Evolutionary conservation across 306 rosid genomes (phyloP), one percentile per base, ranked within the genome.

Genomic region (Morella rubra): DNA sequence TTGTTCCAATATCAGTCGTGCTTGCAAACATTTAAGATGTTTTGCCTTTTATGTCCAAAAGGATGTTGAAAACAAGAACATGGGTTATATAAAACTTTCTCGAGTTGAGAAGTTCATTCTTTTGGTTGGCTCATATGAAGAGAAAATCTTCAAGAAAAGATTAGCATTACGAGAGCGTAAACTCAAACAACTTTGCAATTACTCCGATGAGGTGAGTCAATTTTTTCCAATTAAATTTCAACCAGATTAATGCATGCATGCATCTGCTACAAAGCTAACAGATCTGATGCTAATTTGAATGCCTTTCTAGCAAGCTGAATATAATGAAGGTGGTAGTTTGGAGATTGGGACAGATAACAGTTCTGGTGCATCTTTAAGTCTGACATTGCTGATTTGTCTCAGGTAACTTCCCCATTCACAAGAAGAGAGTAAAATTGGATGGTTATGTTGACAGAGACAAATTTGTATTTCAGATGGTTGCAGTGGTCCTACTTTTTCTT

Each of bases 101-200:
- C 83, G 89, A 72, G 91, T 83, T 24, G 95, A 90, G 72, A 85
- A 68, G 3, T 90, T 88, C 65, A 75, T 86, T 61, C 88, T 83
- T 42, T 59, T 51, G 58, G 84, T 88, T 77, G 90, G 91, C 4
- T 1, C 74, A 0, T 74, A 75, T 42, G 96, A 90, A 73, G 92
- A 90, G 19, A 77, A 77, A 54, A 78, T 86, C 20, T 88, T 88
- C 45, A 72, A 42, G 44, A 90, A 58, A 83, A 83, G 91, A 80
- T 73, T 78, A 0, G 81, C 76, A 11, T n/a, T 84, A 2, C 64
- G 61, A 16, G 87, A 74, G 8, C 19, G 46, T 3, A 61, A 7
- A 51, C 69, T 86, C 56, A 80, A 41, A 76, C 54, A 74, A 55
- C 52, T 81, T 37, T 47, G 49, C 65, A 73, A 73, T 13, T 0